Percentiles rank a stretch among this genome's conserved stretches.
Conservation (phyloP, 2,329 filamentous ascomycete genomes). For the Cytospora leucostoma region DNA sequence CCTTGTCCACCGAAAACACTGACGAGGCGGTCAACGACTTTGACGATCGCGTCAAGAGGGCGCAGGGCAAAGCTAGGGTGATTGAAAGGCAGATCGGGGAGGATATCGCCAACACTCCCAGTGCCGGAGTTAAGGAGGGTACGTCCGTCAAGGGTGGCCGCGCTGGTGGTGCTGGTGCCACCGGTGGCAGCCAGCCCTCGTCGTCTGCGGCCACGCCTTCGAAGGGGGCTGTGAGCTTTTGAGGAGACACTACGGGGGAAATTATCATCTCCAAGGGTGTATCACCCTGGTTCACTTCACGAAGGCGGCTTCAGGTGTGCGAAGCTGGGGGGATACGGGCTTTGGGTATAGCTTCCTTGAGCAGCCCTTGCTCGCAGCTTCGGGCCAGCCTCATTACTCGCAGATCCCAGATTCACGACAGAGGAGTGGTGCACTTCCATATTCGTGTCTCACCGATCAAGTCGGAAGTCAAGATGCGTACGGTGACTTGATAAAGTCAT, state of each 20-base stretch:
- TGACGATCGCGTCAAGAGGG: conserved; percentile 83
- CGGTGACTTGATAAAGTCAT: neutral
- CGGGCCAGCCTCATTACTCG: neutral
- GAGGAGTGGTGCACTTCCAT: neutral
- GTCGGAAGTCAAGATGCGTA: neutral
- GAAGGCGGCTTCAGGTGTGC: neutral
- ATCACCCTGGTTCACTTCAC: neutral
- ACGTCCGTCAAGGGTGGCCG: neutral
- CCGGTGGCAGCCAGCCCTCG: conserved; percentile 1
- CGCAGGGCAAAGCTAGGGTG: conserved; percentile 80
- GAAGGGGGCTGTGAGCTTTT: conserved; percentile 14
- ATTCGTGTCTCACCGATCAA: neutral
- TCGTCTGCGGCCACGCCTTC: conserved; percentile 6
- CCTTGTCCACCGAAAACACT: conserved; percentile 76
- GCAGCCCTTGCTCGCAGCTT: neutral
- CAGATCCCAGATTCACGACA: neutral
- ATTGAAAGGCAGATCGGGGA: conserved; percentile 69
- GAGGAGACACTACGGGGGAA: neutral
- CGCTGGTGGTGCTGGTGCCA: neutral
- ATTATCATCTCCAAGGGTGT: neutral
- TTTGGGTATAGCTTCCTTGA: neutral
- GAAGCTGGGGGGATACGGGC: neutral
- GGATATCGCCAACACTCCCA: conserved; percentile 13
- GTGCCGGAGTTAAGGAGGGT: neutral
- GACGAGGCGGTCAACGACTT: conserved; percentile 91